phyloP scores from a whole-genome alignment of 495 filamentous ascomycete species.

The Penicillium alfredii region DNA sequence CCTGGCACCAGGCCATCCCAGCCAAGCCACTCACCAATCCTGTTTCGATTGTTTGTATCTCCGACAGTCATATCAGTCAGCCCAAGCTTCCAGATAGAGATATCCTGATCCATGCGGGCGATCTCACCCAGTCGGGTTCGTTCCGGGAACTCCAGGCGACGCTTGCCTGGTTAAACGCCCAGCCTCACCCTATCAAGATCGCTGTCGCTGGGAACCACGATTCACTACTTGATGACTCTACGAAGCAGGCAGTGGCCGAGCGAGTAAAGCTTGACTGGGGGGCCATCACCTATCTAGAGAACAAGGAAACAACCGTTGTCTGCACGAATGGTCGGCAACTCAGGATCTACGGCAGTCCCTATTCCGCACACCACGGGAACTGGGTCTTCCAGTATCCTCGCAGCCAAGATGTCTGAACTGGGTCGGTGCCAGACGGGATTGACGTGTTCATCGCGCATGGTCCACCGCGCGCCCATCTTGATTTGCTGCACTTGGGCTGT shows the following conservation, averaged over 20 bases:
- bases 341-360: slow-evolving; percentile 50
- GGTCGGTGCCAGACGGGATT: slow-evolving; percentile 48
- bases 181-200: slow-evolving; percentile 60
- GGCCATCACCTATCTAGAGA: slow-evolving; percentile 47
- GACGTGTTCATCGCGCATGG: slow-evolving; percentile 63
- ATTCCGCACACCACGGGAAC: slow-evolving; percentile 45
- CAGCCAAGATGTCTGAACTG: slow-evolving; percentile 54
- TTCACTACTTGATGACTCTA: slow-evolving; percentile 44
- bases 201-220: slow-evolving; percentile 73
- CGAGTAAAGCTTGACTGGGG: slow-evolving; percentile 34
- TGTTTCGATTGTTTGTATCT: slow-evolving; percentile 50
- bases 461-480: slow-evolving; percentile 50
- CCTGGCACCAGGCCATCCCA: neutral
- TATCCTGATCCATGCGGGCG: slow-evolving; percentile 15
- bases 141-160: slow-evolving; percentile 50
- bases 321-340: slow-evolving; percentile 47
- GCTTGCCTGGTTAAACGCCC: slow-evolving; percentile 56
- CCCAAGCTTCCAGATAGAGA: slow-evolving; percentile 12
- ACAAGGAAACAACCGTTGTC: slow-evolving; percentile 35
- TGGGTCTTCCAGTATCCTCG: slow-evolving; percentile 45
- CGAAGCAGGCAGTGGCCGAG: slow-evolving; percentile 3
- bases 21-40: neutral
- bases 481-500: slow-evolving; percentile 51
- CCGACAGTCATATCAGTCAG: slow-evolving; percentile 14
- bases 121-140: slow-evolving; percentile 51